Conservation (phyloP, 2,329 filamentous ascomycete genomes). For the Elsinoe ampelina region DNA sequence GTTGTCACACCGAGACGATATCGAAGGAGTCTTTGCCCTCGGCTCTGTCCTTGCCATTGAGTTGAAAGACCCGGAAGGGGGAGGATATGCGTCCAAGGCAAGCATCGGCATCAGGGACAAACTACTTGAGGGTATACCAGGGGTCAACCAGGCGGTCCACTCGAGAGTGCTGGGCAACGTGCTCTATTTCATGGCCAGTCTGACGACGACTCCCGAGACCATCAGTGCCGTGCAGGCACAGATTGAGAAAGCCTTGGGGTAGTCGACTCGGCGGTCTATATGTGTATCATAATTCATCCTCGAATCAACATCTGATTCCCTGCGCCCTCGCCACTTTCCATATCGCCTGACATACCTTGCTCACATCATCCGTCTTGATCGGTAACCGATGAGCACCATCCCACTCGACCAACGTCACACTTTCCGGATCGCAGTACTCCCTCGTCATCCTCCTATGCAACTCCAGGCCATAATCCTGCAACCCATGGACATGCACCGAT, state of each 20-base stretch:
- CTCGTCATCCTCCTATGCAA: constrained; percentile 48
- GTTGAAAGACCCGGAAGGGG: constrained; percentile 39
- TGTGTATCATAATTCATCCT: constrained; percentile 5
- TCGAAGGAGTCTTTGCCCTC: constrained; percentile 61
- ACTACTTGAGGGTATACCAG: constrained; percentile 32
- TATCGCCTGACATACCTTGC: constrained; percentile 45
- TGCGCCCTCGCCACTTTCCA: constrained; percentile 43
- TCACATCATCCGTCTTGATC: constrained; percentile 57
- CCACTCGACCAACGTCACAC: constrained; percentile 57
- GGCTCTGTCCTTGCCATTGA: constrained; percentile 65
- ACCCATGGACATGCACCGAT: constrained; percentile 60
- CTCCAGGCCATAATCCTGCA: constrained; percentile 50
- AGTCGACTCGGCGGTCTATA: not conserved
- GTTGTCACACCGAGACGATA: constrained; percentile 47
- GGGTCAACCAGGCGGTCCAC: constrained; percentile 40
- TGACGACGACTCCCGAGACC: constrained; percentile 39
- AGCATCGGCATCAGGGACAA: constrained; percentile 44
- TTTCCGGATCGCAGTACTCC: constrained; percentile 50
- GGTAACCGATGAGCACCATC: constrained; percentile 62
- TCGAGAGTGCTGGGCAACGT: constrained; percentile 53
- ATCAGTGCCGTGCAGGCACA: constrained; percentile 33
- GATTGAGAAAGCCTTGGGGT: constrained; percentile 29
- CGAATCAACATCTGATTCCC: constrained; percentile 29
- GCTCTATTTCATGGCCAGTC: constrained; percentile 51
- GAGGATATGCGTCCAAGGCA: constrained; percentile 49